A percentile compares a stretch with the other conserved stretches of the same genome.
These are phyloP conservation scores for Blastobotrys attinorum DNA, from an alignment of 805 yeast species.

Conservation along the genomic window DNA sequence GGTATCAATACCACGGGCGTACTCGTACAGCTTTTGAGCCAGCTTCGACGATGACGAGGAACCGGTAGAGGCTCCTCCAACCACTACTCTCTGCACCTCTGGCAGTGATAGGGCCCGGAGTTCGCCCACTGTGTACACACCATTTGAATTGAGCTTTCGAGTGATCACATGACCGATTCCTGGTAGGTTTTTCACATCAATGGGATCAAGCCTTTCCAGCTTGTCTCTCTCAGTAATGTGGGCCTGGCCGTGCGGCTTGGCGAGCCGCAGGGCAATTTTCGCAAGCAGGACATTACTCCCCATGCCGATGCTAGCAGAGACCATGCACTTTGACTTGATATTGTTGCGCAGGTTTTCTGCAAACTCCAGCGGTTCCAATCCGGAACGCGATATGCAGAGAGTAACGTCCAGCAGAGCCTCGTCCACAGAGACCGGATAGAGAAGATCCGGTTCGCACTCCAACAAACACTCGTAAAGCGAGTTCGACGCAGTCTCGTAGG, in stretches of 20 bases:
- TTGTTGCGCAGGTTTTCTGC: conserved; percentile 28
- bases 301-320: conserved; percentile 77
- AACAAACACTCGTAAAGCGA: conserved; percentile 55
- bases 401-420: conserved; percentile 77
- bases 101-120: conserved; percentile 30
- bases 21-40: conserved; percentile 54
- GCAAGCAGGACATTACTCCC: conserved; percentile 69
- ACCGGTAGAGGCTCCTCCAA: no score
- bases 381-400: conserved; percentile 14
- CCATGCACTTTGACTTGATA: conserved; percentile 40
- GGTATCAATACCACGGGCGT: conserved; percentile 60
- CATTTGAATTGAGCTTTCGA: conserved; percentile 35
- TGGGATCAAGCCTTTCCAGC: conserved; percentile 30
- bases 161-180: conserved; percentile 37
- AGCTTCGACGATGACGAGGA: no score
- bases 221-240: conserved; percentile 30
- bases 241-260: conserved; percentile 71
- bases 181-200: conserved; percentile 35
- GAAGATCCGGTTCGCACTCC: conserved; percentile 33
- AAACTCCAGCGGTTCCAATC: not conserved
- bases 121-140: conserved; percentile 32
- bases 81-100: conserved; percentile 37
- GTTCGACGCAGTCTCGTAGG: conserved; percentile 59
- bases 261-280: conserved; percentile 58
- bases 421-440: conserved; percentile 84